phyloP scores from a whole-genome alignment of 805 yeast genomes.

The Candida mattraensis region DNA sequence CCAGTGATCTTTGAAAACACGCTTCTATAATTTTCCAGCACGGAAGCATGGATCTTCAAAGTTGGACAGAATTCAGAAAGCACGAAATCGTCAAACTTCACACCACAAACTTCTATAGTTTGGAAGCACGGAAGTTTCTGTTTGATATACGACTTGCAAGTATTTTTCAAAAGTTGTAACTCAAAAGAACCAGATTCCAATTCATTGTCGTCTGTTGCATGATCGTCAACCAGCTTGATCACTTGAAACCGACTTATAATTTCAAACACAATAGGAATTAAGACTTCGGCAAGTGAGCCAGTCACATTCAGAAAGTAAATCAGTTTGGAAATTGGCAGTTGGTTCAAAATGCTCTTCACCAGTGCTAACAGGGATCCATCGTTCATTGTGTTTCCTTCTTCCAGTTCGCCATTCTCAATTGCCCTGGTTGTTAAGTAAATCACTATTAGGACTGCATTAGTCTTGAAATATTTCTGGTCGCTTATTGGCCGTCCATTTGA shows the following conservation, averaged over 20 bases:
- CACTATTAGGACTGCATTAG: neutral
- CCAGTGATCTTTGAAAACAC: neutral
- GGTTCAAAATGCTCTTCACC: constrained; percentile 6
- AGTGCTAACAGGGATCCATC: too few relatives aligned
- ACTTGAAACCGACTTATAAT: constrained; percentile 1
- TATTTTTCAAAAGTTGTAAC: constrained; percentile 5
- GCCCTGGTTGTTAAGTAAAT: neutral
- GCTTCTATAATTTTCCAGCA: neutral
- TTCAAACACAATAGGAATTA: constrained; percentile 1
- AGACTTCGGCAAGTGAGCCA: constrained; percentile 1
- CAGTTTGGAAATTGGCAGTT: constrained; percentile 12
- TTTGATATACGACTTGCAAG: constrained; percentile 1
- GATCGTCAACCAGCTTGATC: constrained; percentile 6
- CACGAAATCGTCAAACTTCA: constrained; percentile 1
- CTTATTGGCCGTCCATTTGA: neutral
- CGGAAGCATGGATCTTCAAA: constrained; percentile 1
- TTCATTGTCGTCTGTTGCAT: constrained; percentile 1
- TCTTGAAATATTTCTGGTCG: neutral
- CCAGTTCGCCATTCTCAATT: too few relatives aligned
- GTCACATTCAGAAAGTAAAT: constrained; percentile 9
- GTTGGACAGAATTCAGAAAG: neutral
- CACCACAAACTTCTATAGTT: neutral
- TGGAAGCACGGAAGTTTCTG: neutral
- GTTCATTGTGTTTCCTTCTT: too few relatives aligned
- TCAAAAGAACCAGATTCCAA: constrained; percentile 2